A percentile compares a stretch with the other conserved stretches of the same genome.
Evolutionary conservation across 1,284 basidiomycete genomes (phyloP).

Genomic region (Leccinum fallax): DNA sequence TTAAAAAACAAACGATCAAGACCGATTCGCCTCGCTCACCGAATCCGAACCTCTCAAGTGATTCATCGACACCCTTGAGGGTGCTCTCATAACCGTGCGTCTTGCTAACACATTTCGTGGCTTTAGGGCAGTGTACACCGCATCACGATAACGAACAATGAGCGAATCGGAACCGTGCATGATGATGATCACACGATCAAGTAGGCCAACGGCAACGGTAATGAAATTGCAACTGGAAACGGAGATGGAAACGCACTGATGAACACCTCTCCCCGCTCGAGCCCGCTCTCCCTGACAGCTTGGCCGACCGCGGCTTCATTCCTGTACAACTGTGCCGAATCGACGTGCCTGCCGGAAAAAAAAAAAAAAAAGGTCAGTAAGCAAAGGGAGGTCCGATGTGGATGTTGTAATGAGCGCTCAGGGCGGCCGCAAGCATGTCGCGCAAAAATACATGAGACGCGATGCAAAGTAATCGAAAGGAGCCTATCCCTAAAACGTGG

Average conservation of each 20-base stretch:
- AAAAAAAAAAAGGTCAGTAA: not conserved
- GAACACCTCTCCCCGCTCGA: slow-evolving; percentile 60
- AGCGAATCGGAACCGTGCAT: not conserved
- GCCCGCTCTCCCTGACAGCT: slow-evolving; percentile 55
- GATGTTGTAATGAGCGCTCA: not conserved
- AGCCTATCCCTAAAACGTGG: not conserved
- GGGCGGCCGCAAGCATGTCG: not conserved
- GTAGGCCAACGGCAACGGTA: not conserved
- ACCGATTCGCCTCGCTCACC: slow-evolving; percentile 38
- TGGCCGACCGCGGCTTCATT: slow-evolving; percentile 71
- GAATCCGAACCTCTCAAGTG: slow-evolving; percentile 54
- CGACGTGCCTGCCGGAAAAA: slow-evolving; percentile 53
- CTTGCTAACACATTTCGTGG: slow-evolving; percentile 62
- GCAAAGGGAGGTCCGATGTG: not conserved
- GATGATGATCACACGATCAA: not conserved
- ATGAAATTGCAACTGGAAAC: not conserved
- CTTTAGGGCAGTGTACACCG: slow-evolving; percentile 34
- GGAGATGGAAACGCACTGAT: slow-evolving; percentile 53
- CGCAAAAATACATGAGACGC: not conserved
- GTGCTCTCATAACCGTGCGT: slow-evolving; percentile 62
- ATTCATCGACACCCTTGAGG: slow-evolving; percentile 55
- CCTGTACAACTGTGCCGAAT: slow-evolving; percentile 72
- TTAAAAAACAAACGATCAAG: not conserved
- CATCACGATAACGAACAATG: not conserved
- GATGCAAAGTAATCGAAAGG: not conserved